phyloP scores from a whole-genome alignment of 2,329 filamentous ascomycete species.

The Fusarium decemcellulare region DNA sequence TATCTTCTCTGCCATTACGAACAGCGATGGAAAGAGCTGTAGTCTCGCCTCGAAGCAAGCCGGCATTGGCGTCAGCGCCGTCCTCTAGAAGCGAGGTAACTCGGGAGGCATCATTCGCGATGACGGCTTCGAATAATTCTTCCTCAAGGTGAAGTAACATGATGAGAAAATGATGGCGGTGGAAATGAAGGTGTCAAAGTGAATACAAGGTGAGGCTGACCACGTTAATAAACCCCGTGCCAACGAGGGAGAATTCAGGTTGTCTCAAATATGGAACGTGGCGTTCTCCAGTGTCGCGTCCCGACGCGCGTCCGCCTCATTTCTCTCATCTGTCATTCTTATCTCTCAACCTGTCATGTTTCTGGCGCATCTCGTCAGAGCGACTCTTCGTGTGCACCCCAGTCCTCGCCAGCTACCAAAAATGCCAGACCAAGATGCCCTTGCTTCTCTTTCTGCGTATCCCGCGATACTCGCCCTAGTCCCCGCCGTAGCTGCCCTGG shows the following conservation, averaged over 20 bases:
- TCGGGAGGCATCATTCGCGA: not conserved
- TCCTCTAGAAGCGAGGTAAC: not conserved
- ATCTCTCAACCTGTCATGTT: too few species aligned
- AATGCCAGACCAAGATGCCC: not conserved
- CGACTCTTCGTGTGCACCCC: too few species aligned
- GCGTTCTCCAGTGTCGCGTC: not conserved
- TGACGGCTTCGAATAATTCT: not conserved
- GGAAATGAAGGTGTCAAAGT: not conserved
- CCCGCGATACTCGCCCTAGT: not conserved
- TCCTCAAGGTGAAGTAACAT: not conserved
- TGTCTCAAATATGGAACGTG: not conserved
- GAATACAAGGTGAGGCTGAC: not conserved
- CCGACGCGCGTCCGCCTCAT: not conserved
- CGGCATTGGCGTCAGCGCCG: not conserved
- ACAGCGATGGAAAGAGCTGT: not conserved
- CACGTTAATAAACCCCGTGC: not conserved
- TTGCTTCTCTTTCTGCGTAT: not conserved
- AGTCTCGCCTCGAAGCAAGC: not conserved
- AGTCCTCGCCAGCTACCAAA: not conserved
- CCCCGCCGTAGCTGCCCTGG: not conserved
- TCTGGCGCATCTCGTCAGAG: too few species aligned
- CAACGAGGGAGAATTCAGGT: not conserved
- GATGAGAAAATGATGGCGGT: not conserved
- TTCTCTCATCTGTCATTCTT: not conserved
- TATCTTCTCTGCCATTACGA: not conserved